Conservation (phyloP, 1,284 basidiomycete genomes). For the Phlebopus sp. region DNA sequence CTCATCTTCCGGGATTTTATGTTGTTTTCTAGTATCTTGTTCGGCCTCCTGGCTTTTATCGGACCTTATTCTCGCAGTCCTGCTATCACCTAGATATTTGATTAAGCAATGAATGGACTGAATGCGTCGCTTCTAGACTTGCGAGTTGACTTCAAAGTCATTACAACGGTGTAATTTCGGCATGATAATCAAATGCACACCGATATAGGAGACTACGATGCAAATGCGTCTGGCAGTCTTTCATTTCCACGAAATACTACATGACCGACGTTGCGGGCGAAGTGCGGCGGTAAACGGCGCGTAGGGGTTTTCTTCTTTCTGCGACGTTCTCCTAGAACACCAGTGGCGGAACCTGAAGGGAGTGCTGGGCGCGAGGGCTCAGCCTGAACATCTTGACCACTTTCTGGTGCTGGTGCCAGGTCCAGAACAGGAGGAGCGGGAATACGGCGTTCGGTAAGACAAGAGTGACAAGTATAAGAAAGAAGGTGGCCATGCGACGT, state of each 20-base stretch:
- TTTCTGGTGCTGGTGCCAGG: conserved; percentile 2
- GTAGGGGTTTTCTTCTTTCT: conserved; percentile 19
- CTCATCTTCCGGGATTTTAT: too few relatives aligned
- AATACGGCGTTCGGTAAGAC: conserved; percentile 52
- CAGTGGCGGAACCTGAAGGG: background rate
- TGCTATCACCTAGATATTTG: background rate
- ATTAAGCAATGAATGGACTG: background rate
- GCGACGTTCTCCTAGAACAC: conserved; percentile 1
- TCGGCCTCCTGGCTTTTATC: background rate
- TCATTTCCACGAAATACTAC: conserved; percentile 61
- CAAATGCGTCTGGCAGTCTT: conserved; percentile 23
- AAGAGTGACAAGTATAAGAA: conserved; percentile 54
- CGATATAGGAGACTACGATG: background rate
- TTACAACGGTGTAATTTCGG: background rate
- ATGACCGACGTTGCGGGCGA: conserved; percentile 58
- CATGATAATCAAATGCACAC: conserved; percentile 4
- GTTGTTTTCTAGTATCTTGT: background rate
- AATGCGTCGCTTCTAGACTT: background rate
- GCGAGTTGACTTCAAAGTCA: background rate
- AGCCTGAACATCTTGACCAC: background rate
- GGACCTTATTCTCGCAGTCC: background rate
- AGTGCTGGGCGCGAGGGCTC: background rate
- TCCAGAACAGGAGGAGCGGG: conserved; percentile 52
- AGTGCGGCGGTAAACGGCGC: conserved; percentile 49
- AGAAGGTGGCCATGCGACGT: conserved; percentile 51